Evolutionary conservation across 1,284 basidiomycete genomes (phyloP), one percentile per base, ranked within the genome.

Genomic region (Ceratobasidium theobromae): DNA sequence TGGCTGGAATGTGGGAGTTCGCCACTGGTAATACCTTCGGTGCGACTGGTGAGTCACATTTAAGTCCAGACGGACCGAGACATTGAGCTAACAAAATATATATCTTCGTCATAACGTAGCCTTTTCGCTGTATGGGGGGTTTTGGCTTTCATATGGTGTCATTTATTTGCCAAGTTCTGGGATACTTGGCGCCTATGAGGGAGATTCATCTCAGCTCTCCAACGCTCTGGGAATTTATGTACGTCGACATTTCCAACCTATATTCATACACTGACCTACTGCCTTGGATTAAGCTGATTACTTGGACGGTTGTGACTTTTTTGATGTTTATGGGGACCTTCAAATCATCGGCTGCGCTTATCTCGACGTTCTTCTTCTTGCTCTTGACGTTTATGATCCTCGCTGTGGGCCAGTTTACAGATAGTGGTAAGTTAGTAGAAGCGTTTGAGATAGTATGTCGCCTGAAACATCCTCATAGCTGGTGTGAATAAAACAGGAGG

Each of bases 401-500:
- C 14, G 55, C 51, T 16, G 57, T 62, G 21, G 68, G 67, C n/a
- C 54, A 69, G 21, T 70, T 69, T 53, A 69, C 51, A 12, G 62
- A 46, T 11, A 62, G 49, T 16, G 41, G 60, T 64, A 33, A 64
- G 48, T 45, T 16, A 4, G 11, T 43, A 41, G 23, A 48, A 49
- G 2, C 11, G n/a, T 4, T 53, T 53, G 18, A n/a, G 25, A 4
- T 38, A 38, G 16, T 16, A 16, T 16, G 9, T 21, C 5, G 6
- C 9, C 18, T 45, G 9, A 45, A 14, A 6, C 18, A n/a, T 28
- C 25, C 21, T 45, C 18, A 14, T 8, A 64, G 49, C 66, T 2
- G 66, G 54, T 11, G 52, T 75, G 12, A 66, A 53, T 73, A 88
- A 84, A 72, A 89, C 87, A 2, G 93, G 91, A 48, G 93, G 93